A percentile compares a stretch with the other conserved stretches of the same genome.
phyloP scores from a whole-genome alignment of 2,329 filamentous ascomycete genomes.

The Hypomyces perniciosus region DNA sequence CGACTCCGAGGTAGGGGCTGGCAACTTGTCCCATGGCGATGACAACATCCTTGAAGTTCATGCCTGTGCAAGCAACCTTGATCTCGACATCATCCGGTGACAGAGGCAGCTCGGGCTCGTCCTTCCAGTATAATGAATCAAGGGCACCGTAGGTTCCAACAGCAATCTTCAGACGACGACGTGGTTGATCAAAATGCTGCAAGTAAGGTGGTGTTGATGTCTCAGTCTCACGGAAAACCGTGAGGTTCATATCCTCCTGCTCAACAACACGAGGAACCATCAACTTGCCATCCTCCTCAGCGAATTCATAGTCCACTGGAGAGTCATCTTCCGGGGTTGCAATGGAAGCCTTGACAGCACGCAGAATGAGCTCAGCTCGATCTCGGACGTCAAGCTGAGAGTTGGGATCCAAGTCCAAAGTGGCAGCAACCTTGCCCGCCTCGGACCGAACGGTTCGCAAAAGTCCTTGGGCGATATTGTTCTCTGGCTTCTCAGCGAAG shows the following conservation, averaged over 20 bases:
- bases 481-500: slow-evolving; percentile 29
- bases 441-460: slow-evolving; percentile 42
- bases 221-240: slow-evolving; percentile 23
- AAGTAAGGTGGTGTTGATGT: slow-evolving; percentile 22
- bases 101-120: slow-evolving; percentile 24
- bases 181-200: slow-evolving; percentile 33
- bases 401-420: slow-evolving; percentile 38
- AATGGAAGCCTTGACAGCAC: slow-evolving; percentile 19
- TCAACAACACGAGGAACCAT: slow-evolving; percentile 25
- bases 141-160: slow-evolving; percentile 34
- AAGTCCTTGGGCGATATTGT: slow-evolving; percentile 41
- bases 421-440: slow-evolving; percentile 37
- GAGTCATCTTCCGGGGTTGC: slow-evolving; percentile 13
- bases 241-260: slow-evolving; percentile 21
- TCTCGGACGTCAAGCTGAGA: slow-evolving; percentile 24
- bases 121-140: slow-evolving; percentile 36
- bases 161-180: slow-evolving; percentile 30
- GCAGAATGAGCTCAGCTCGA: slow-evolving; percentile 28
- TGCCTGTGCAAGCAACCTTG: slow-evolving; percentile 35
- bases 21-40: slow-evolving; percentile 35
- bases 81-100: slow-evolving; percentile 35
- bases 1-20: slow-evolving; percentile 31
- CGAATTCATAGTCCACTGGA: slow-evolving; percentile 25
- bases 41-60: slow-evolving; percentile 44
- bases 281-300: slow-evolving; percentile 22